Evolutionary conservation across 2,329 filamentous ascomycete species (phyloP).

Genomic region (Sclerotinia borealis): DNA sequence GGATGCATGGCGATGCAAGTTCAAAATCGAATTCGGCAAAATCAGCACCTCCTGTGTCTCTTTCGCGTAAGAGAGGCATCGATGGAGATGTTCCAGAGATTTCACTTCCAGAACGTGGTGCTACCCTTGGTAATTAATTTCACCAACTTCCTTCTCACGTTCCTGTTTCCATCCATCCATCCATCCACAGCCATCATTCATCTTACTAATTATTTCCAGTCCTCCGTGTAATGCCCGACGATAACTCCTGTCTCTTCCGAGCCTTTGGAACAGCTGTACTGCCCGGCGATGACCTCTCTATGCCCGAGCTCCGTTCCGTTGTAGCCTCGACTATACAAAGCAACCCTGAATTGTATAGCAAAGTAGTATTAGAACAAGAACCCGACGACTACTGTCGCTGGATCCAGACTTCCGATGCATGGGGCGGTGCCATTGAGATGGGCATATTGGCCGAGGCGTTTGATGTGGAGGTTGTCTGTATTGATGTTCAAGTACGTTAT

Average conservation of each 20-base stretch:
- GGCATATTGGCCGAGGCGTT: constrained; percentile 80
- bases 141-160: constrained; percentile 30
- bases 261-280: constrained; percentile 79
- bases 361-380: constrained; percentile 65
- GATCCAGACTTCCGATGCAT: constrained; percentile 74
- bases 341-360: constrained; percentile 65
- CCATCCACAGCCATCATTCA: neutral
- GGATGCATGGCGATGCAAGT: constrained; percentile 5
- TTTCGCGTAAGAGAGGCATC: constrained; percentile 27
- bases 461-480: constrained; percentile 75
- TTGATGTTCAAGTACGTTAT: constrained; percentile 61
- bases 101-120: constrained; percentile 43
- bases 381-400: constrained; percentile 73
- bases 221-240: constrained; percentile 90
- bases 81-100: constrained; percentile 32
- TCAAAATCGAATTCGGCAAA: neutral
- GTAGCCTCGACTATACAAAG: constrained; percentile 73
- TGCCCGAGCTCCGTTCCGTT: constrained; percentile 68
- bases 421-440: constrained; percentile 90
- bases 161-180: constrained; percentile 15
- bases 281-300: constrained; percentile 51
- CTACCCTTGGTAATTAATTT: constrained; percentile 42
- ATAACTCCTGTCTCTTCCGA: constrained; percentile 91
- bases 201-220: constrained; percentile 40
- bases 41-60: constrained; percentile 20